Evolutionary conservation across 225 moss, liverwort and hornwort genomes (phyloP), one percentile per base, ranked within the genome.

Genomic region (Pleurozium schreberi): DNA sequence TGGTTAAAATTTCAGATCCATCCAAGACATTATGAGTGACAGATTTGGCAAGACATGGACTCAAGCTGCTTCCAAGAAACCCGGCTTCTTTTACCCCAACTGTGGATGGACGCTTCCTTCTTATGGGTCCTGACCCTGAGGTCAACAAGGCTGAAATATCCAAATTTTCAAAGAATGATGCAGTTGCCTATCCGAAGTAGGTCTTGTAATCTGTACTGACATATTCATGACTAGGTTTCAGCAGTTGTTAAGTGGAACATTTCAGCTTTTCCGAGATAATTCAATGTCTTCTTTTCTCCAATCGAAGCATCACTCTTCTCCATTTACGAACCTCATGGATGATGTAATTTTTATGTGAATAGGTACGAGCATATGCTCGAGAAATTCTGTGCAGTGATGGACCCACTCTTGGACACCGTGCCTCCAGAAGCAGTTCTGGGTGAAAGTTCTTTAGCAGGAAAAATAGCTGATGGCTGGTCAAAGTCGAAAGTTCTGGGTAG

Each of bases 11-110:
- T n/a, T n/a, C n/a, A n/a, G n/a, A n/a, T n/a, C n/a, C n/a, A n/a
- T n/a, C n/a, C n/a, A n/a, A n/a, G n/a, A n/a, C n/a, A n/a, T n/a
- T n/a, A n/a, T n/a, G n/a, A n/a, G n/a, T n/a, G n/a, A n/a, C n/a
- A n/a, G 90, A 96, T 66, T 94, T 98, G 92, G 69, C 82, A 73
- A 92, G 93, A 82, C 95, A 98, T 92, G 98, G 98, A 40, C 93
- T 98, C 40, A 98, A 96, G 89, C 91, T 98, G 78, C 95, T 96
- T 86, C 95, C 96, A 79, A 92, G 96, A 83, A 96, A 94, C 47
- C 96, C 96, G 70, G 93, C 96, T 75, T 98, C 98, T 36, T 98
- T 98, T 91, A 96, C 96, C 61, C 98, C 98, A 58, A 96, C 96
- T 88, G 88, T 90, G 12, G 95, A 96, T 94, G 96, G 96, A 89